These are phyloP conservation scores for Coprinopsis sp. DNA, from an alignment of 768 basidiomycete genomes.

Conservation along the genomic window DNA sequence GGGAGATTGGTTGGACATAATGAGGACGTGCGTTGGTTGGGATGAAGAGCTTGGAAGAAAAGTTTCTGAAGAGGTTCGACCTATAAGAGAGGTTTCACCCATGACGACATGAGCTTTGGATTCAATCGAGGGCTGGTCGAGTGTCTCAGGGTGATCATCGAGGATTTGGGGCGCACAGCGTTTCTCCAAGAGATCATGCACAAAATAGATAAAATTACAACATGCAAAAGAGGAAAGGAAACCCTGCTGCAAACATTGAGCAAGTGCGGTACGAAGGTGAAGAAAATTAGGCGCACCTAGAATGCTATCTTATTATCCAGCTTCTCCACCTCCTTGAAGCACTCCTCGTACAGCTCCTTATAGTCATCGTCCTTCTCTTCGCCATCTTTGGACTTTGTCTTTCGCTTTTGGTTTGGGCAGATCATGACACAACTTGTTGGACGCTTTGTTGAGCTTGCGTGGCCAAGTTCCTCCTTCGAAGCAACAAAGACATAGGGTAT, in stretches of 20 bases:
- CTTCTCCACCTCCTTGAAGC: constrained; percentile 78
- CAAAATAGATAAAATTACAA: too few species aligned
- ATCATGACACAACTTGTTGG: constrained; percentile 98
- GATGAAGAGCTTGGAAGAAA: too few species aligned
- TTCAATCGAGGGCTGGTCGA: too few species aligned
- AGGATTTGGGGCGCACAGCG: too few species aligned
- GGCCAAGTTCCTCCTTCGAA: constrained; percentile 94
- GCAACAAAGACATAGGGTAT: constrained; percentile 88
- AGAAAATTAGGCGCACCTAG: constrained; percentile 27
- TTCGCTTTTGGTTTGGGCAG: constrained; percentile 77
- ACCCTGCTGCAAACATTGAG: constrained; percentile 5
- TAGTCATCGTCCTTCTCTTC: constrained; percentile 78
- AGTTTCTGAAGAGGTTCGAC: too few species aligned
- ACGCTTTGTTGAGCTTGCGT: constrained; percentile 93
- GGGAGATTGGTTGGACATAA: not conserved
- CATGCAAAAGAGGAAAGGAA: constrained; percentile 9
- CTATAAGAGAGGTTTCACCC: too few species aligned
- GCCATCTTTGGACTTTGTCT: constrained; percentile 57
- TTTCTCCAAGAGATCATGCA: too few species aligned
- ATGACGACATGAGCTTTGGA: too few species aligned
- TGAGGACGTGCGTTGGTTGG: too few species aligned
- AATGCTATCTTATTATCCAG: constrained; percentile 69
- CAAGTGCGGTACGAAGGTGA: constrained; percentile 2
- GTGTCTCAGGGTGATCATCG: too few species aligned
- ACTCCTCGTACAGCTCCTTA: constrained; percentile 81